These are phyloP conservation scores for Boletus smithii DNA, from an alignment of 1,284 basidiomycete genomes.

Conservation along the genomic window DNA sequence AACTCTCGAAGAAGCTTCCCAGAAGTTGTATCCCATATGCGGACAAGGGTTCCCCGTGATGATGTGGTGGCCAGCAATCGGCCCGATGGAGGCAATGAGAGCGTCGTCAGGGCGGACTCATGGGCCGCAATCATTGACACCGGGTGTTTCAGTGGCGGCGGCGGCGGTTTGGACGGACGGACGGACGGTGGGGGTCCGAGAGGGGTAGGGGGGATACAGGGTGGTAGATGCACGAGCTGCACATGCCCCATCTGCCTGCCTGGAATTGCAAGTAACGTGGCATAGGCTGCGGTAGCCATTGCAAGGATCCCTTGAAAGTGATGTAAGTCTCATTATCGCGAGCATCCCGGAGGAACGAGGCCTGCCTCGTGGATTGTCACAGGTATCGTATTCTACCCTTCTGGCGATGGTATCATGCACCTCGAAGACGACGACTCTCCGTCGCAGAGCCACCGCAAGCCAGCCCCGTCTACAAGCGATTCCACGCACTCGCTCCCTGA, in stretches of 20 bases:
- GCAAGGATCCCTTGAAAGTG: slow-evolving; percentile 69
- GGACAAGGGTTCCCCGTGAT: slow-evolving; percentile 79
- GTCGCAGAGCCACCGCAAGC: slow-evolving; percentile 79
- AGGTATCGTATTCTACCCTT: slow-evolving; percentile 84
- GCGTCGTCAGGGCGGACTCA: slow-evolving; percentile 71
- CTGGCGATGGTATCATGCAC: slow-evolving; percentile 59
- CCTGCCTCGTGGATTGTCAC: slow-evolving; percentile 82
- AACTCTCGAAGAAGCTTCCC: slow-evolving; percentile 81
- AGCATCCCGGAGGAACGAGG: slow-evolving; percentile 8
- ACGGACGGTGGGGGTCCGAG: slow-evolving; percentile 32
- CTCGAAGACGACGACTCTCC: slow-evolving; percentile 79
- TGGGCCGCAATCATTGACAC: slow-evolving; percentile 87
- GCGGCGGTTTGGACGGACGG: slow-evolving; percentile 49
- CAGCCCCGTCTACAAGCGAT: slow-evolving; percentile 77
- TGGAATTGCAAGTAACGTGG: slow-evolving; percentile 83
- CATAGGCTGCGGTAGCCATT: slow-evolving; percentile 71
- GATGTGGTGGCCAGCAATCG: slow-evolving; percentile 84
- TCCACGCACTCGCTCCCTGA: slow-evolving; percentile 82
- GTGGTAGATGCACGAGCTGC: slow-evolving; percentile 83
- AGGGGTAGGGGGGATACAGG: slow-evolving; percentile 49
- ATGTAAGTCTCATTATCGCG: slow-evolving; percentile 9
- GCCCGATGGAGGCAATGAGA: slow-evolving; percentile 78
- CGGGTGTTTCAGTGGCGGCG: slow-evolving; percentile 57
- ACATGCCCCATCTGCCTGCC: slow-evolving; percentile 90
- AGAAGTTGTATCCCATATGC: slow-evolving; percentile 81